These are phyloP conservation scores for Picea glauca DNA, from an alignment of 75 land plant genomes.

Conservation along the genomic window DNA sequence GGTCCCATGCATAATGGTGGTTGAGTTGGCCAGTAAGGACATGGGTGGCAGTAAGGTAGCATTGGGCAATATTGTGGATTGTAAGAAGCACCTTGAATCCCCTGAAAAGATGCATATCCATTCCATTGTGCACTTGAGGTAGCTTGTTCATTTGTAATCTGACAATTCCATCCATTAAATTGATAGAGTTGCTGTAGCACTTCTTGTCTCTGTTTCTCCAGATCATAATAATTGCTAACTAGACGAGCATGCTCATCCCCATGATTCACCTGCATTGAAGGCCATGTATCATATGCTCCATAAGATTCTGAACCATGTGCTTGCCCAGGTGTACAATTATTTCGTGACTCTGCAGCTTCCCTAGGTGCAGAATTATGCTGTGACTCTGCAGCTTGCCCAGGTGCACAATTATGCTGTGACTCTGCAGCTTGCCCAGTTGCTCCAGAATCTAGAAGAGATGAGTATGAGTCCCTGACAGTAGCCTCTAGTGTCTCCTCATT, in stretches of 20 bases:
- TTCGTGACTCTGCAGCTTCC: neutral
- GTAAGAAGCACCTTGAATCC: neutral
- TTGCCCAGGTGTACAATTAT: neutral
- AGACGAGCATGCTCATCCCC: neutral
- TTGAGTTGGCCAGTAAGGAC: neutral
- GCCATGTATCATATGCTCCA: neutral
- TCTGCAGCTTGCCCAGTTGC: slow-evolving; percentile 3
- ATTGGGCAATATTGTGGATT: neutral
- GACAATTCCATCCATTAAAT: slow-evolving; percentile 3
- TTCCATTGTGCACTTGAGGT: slow-evolving; percentile 1
- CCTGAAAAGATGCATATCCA: neutral
- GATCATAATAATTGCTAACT: slow-evolving; percentile 7
- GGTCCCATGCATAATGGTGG: neutral
- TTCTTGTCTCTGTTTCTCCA: slow-evolving; percentile 10
- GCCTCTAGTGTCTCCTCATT: neutral
- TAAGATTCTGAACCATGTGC: neutral
- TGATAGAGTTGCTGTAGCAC: slow-evolving; percentile 6
- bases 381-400: no score
- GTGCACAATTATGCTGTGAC: neutral
- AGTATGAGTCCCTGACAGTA: neutral
- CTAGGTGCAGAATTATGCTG: neutral
- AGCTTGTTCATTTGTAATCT: neutral
- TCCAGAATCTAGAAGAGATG: neutral
- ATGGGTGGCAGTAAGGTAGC: neutral
- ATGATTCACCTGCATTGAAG: neutral